These are phyloP conservation scores for Ashbya aceris DNA, from an alignment of 1,139 yeast species.

Conservation along the genomic window DNA sequence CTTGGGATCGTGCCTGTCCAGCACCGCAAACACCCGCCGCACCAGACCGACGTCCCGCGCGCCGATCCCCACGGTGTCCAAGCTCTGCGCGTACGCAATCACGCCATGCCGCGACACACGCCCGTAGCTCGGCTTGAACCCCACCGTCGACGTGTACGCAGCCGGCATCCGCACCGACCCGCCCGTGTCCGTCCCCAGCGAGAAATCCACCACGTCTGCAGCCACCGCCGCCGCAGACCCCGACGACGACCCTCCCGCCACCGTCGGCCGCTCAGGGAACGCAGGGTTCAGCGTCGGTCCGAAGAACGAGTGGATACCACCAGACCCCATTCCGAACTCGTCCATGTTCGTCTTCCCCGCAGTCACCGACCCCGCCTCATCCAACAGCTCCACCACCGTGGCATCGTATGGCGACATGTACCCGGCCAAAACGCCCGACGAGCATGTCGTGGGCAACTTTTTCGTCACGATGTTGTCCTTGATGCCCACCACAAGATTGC, in stretches of 20 bases:
- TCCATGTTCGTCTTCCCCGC: slow-evolving; percentile 90
- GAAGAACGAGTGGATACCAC: slow-evolving; percentile 46
- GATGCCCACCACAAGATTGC: slow-evolving; percentile 34
- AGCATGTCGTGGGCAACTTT: slow-evolving; percentile 63
- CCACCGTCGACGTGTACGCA: slow-evolving; percentile 70
- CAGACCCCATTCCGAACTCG: slow-evolving; percentile 96
- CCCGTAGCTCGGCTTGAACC: slow-evolving; percentile 92
- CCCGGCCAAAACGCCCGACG: slow-evolving; percentile 48
- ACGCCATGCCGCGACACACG: slow-evolving; percentile 88
- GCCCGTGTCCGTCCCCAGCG: slow-evolving; percentile 94
- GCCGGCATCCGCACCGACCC: slow-evolving; percentile 93
- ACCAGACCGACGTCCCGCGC: slow-evolving; percentile 41
- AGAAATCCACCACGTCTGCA: slow-evolving; percentile 54
- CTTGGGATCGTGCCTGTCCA: slow-evolving; percentile 54
- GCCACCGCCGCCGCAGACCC: slow-evolving; percentile 94
- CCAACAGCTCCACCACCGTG: slow-evolving; percentile 53
- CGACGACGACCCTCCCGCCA: slow-evolving; percentile 91
- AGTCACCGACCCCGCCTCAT: slow-evolving; percentile 38
- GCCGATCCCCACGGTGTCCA: slow-evolving; percentile 88
- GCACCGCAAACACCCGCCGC: slow-evolving; percentile 40
- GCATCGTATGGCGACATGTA: slow-evolving; percentile 77
- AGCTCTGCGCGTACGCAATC: slow-evolving; percentile 82
- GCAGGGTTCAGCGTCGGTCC: slow-evolving; percentile 69
- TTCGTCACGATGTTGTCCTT: slow-evolving; percentile 76
- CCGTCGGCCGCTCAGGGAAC: slow-evolving; percentile 29